Evolutionary conservation across 176 grass and related monocot genomes (phyloP).

Genomic region (Canna indica): DNA sequence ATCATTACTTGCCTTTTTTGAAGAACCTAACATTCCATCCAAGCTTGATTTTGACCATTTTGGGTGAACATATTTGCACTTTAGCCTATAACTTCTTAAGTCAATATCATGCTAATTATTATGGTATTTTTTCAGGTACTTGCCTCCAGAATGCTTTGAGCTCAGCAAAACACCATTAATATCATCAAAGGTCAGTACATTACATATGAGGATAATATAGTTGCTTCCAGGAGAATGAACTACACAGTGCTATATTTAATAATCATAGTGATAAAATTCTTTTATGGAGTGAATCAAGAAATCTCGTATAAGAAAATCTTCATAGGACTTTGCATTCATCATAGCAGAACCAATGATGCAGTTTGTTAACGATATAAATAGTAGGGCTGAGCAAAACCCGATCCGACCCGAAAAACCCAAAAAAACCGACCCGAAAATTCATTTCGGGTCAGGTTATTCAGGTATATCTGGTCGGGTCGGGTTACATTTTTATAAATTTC

Average conservation of each 20-base stretch:
- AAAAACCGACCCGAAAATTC: too few relatives aligned
- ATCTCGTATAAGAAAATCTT: too few relatives aligned
- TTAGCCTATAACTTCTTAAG: neutral
- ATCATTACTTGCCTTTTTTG: too few relatives aligned
- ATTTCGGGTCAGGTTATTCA: too few relatives aligned
- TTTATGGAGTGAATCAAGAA: neutral
- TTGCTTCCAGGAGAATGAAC: neutral
- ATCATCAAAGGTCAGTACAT: conserved; percentile 79
- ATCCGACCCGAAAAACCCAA: too few relatives aligned
- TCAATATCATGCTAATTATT: neutral
- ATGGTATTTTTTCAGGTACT: conserved; percentile 62
- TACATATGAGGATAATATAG: conserved; percentile 15
- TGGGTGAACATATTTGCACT: neutral
- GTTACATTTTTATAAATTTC: too few relatives aligned
- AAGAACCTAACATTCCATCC: neutral
- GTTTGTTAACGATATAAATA: too few relatives aligned
- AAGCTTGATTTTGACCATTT: neutral
- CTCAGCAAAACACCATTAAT: conserved; percentile 94
- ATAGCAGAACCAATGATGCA: too few relatives aligned
- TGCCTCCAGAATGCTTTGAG: conserved; percentile 98
- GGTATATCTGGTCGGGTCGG: too few relatives aligned
- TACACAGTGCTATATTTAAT: conserved; percentile 1
- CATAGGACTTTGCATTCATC: too few relatives aligned
- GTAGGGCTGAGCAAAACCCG: too few relatives aligned
- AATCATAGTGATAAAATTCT: neutral